Base-by-base conservation (phyloP, 225 moss, liverwort and hornwort species). In the Asterella californica region DNA sequence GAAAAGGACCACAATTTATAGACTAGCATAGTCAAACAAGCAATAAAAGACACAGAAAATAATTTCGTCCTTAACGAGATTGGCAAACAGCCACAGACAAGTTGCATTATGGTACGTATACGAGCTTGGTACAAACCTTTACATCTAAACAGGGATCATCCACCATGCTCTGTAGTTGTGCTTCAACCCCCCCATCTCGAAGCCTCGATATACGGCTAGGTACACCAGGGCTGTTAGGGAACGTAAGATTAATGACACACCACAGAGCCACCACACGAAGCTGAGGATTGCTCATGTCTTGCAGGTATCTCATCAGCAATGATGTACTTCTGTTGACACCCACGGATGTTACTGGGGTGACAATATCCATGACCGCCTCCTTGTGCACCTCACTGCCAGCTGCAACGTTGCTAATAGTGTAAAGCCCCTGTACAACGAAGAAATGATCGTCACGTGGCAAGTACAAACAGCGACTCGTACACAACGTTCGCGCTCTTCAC, bases 141-240 rank as follows among this genome's bases (percentile, higher is more conserved):
- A 99, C 97, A 85, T 99, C 97, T 83, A 99, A 86, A 82, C 97
- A 99, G 75, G 94, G 93, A 84, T 99, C 97, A 83, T 99, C 94
- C 81, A 86, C 88, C 97, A 99, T 93, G 83, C 84, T 94, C 36
- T 78, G 84, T 36, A 99, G 85, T 82, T 93, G 90, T 36, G 88
- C 81, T 86, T 94, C 93, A 67, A 99, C 81, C 45, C 97, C 94
- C 63, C 79, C 89, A 81, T 94, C 91, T 83, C 88, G 92, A 70
- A 99, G 84, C 66, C 91, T 92, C 64, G 76, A 72, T 15, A 92
- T 79, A 47, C 94, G 93, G 38, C 87, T 82, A 70, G 69, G 77
- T 70, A 90, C 83, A 83, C 88, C 89, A 76, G 85, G 84, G 81
- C 88, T 88, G 52, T 80, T 85, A 63, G 91, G 93, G 81, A 90